Base-by-base conservation (phyloP, 176 grass and related monocot species). In the Elymus sibiricus region DNA sequence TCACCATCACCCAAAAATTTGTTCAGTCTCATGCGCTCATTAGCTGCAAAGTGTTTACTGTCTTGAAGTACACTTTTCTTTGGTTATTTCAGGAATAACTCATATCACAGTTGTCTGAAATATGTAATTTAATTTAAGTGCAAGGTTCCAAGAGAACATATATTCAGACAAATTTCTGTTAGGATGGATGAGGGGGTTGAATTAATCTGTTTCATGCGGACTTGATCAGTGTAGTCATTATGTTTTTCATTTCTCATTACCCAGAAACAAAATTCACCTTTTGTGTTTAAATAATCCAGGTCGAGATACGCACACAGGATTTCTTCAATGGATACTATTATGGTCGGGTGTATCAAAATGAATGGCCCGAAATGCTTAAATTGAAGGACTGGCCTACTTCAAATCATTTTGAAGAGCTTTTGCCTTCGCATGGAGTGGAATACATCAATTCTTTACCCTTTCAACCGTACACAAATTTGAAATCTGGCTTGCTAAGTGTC, bases 341-440 rank as follows among this genome's bases (percentile, higher is more conserved):
- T 37, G 94, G 94, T 34, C 74, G 89, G 42, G 66, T 85, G 82
- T 88, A 94, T 88, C 11, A 0, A 32, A 94, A 97, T 76, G 16
- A 31, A 19, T 97, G 94, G 94, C 94, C 94, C 74, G 78, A 86
- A 81, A 90, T 97, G 89, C 90, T 94, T 73, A 97, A 97, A 88
- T 85, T 94, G 64, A 97, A 97, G 58, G 94, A 97, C 51, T 97
- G 94, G 94, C 94, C 94, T 74, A 87, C 94, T 32, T 91, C 91
- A 74, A 82, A 92, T 43, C 80, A 84, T 63, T 97, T 97, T 65
- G 94, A 97, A 43, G 88, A 97, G 29, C 69, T 92, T 83, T 94
- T 97, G 56, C 94, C 94, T 84, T 72, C 40, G 22, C 87, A 97
- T 84, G 92, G 92, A 76, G 64, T 27, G 37, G 53, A 83, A 83